phyloP scores from a whole-genome alignment of 768 basidiomycete genomes.

The Hericium erinaceus region DNA sequence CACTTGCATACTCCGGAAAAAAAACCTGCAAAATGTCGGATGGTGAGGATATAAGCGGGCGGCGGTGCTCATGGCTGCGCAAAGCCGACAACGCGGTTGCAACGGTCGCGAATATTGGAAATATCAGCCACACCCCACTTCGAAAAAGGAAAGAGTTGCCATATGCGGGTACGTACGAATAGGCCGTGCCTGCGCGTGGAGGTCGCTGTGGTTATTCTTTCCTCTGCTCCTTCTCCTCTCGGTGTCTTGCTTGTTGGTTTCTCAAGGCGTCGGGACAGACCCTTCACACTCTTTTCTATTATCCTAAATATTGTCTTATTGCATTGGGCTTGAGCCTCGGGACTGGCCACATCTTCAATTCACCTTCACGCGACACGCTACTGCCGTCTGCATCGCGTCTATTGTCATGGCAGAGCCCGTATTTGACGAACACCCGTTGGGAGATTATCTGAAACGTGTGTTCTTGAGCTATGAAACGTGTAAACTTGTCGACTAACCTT shows the following conservation, averaged over 20 bases:
- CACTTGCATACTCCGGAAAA: too few species aligned
- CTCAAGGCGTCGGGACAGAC: background rate
- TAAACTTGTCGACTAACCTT: background rate
- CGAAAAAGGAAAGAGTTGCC: too few species aligned
- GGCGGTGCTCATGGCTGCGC: too few species aligned
- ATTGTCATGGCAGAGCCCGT: constrained; percentile 11
- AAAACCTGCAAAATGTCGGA: too few species aligned
- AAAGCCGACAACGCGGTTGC: too few species aligned
- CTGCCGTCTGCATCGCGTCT: background rate
- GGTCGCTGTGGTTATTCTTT: background rate
- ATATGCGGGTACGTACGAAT: too few species aligned
- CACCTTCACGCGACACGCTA: background rate
- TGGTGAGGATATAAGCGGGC: too few species aligned
- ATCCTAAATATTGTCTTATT: constrained; percentile 4
- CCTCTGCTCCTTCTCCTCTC: background rate
- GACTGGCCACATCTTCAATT: background rate
- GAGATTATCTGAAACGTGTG: constrained; percentile 12
- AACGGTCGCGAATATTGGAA: too few species aligned
- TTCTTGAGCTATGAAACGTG: background rate
- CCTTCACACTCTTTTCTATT: constrained; percentile 1
- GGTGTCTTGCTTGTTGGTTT: background rate
- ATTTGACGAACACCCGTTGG: constrained; percentile 14
- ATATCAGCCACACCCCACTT: too few species aligned
- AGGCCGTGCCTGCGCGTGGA: too few species aligned
- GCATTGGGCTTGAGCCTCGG: background rate